These are phyloP conservation scores for Ustilaginoidea virens DNA, from an alignment of 2,329 filamentous ascomycete genomes.

Conservation along the genomic window DNA sequence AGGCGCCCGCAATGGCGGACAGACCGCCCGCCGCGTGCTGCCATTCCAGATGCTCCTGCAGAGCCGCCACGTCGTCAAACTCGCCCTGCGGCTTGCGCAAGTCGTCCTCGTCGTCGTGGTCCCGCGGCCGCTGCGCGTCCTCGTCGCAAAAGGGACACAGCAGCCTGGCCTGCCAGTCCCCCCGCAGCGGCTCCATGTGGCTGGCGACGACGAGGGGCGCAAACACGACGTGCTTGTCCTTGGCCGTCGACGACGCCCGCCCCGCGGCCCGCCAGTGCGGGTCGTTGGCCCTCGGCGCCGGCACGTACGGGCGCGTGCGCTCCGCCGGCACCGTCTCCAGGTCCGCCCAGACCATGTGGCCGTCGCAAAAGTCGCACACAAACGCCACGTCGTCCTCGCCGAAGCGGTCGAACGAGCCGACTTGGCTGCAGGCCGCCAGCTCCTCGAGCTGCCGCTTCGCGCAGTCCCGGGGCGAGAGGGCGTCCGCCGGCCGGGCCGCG, in stretches of 20 bases:
- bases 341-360: slow-evolving; percentile 43
- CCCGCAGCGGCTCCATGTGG: slow-evolving; percentile 32
- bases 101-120: slow-evolving; percentile 35
- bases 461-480: too few species aligned
- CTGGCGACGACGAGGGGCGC: slow-evolving; percentile 42
- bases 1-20: slow-evolving; percentile 18
- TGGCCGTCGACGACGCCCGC: slow-evolving; percentile 21
- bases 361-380: slow-evolving; percentile 46
- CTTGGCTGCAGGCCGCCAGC: slow-evolving; percentile 31
- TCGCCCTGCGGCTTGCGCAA: slow-evolving; percentile 31
- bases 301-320: slow-evolving; percentile 17
- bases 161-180: slow-evolving; percentile 36
- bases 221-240: slow-evolving; percentile 37
- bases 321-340: slow-evolving; percentile 34
- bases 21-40: slow-evolving; percentile 30
- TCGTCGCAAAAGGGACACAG: slow-evolving; percentile 43
- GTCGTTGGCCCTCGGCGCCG: slow-evolving; percentile 8
- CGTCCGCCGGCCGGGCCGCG: slow-evolving; percentile 3
- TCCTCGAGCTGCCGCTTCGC: slow-evolving; percentile 30
- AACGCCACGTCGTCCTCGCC: slow-evolving; percentile 39
- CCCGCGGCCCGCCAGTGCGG: slow-evolving; percentile 38
- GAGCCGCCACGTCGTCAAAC: slow-evolving; percentile 31
- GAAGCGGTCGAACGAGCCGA: slow-evolving; percentile 41
- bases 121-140: slow-evolving; percentile 25
- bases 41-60: slow-evolving; percentile 43